Evolutionary conservation across 2,329 filamentous ascomycete species (phyloP).

Genomic region (Venturia aucupariae): DNA sequence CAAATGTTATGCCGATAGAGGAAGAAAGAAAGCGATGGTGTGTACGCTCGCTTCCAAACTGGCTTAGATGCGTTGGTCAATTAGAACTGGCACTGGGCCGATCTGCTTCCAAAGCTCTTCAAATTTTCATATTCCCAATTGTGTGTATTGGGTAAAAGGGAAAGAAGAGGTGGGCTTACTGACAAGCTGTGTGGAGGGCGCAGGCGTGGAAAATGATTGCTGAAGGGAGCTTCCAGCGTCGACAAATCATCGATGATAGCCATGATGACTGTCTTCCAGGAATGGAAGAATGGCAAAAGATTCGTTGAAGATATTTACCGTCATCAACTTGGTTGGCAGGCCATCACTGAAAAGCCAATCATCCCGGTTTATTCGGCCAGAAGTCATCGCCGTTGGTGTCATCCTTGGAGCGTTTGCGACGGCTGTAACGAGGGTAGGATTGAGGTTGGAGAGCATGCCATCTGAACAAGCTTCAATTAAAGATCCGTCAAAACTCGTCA

Average conservation of each 20-base stretch:
- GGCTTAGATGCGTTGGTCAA: not conserved
- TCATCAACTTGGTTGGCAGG: too few relatives aligned
- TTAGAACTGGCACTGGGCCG: not conserved
- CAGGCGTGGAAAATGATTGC: too few relatives aligned
- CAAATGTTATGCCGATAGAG: too few relatives aligned
- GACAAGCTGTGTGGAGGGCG: too few relatives aligned
- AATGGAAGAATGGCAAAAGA: too few relatives aligned
- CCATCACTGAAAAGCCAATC: not conserved
- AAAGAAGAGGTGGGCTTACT: not conserved
- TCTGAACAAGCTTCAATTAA: not conserved
- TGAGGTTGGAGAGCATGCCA: not conserved
- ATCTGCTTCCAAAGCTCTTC: not conserved
- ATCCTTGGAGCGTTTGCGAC: not conserved
- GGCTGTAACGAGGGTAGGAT: not conserved
- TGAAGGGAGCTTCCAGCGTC: too few relatives aligned
- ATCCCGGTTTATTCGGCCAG: not conserved
- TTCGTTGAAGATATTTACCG: too few relatives aligned
- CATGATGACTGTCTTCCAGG: too few relatives aligned
- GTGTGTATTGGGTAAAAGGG: too few relatives aligned
- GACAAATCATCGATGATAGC: too few relatives aligned
- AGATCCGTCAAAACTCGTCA: not conserved
- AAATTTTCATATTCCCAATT: not conserved
- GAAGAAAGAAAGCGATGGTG: too few relatives aligned
- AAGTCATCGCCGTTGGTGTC: not conserved
- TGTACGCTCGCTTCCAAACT: too few relatives aligned